A percentile compares a stretch with the other conserved stretches of the same genome.
These are phyloP conservation scores for Oxyria digyna DNA, from an alignment of 148 eudicot genomes.

Conservation along the genomic window DNA sequence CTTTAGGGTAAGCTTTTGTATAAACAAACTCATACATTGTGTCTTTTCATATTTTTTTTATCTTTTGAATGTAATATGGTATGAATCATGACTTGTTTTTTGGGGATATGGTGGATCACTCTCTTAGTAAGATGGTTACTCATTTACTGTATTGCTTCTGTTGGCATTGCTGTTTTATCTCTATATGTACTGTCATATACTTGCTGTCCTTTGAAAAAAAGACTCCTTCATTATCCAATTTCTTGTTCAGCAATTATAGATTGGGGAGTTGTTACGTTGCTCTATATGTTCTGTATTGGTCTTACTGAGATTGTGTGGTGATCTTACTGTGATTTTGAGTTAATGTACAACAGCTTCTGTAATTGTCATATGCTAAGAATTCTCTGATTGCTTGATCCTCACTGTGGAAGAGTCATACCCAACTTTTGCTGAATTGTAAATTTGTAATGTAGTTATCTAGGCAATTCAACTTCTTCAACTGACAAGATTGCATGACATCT, in stretches of 20 bases:
- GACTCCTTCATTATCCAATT: neutral
- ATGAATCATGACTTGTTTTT: neutral
- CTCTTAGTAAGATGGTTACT: too few relatives aligned
- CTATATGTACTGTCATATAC: neutral
- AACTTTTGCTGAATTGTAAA: neutral
- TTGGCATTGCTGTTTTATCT: neutral
- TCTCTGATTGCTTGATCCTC: neutral
- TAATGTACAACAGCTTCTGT: neutral
- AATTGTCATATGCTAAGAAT: too few relatives aligned
- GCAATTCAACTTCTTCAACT: too few relatives aligned
- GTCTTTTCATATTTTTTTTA: neutral
- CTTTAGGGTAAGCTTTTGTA: constrained; percentile 3
- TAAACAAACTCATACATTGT: constrained; percentile 1
- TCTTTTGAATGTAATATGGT: neutral
- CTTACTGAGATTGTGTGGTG: neutral
- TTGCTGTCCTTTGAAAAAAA: neutral
- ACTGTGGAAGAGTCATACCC: neutral
- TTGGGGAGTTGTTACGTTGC: neutral
- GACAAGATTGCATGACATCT: neutral
- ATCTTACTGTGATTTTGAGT: neutral
- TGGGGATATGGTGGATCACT: neutral
- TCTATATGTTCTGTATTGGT: neutral
- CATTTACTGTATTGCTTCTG: too few relatives aligned
- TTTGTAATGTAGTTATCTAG: too few relatives aligned
- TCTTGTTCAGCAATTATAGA: neutral